Evolutionary conservation across 164 flowering plant species (phyloP).

Genomic region (Amborella trichopoda): DNA sequence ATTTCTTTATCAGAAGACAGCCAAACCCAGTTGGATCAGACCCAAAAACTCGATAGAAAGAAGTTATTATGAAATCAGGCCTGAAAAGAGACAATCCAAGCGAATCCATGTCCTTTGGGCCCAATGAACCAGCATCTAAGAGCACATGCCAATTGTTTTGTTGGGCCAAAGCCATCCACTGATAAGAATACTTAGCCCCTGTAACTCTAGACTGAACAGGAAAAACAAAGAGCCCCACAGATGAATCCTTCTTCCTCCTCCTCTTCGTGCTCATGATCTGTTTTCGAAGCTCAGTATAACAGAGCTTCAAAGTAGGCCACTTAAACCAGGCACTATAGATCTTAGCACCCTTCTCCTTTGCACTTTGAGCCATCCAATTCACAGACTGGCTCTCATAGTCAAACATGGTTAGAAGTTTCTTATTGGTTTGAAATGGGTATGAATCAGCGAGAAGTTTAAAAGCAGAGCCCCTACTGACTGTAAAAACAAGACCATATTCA

Average conservation of each 20-base stretch:
- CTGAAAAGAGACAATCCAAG: constrained; percentile 74
- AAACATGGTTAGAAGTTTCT: constrained; percentile 58
- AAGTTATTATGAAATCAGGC: constrained; percentile 80
- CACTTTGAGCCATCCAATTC: constrained; percentile 52
- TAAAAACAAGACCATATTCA: constrained; percentile 77
- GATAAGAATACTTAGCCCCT: constrained; percentile 72
- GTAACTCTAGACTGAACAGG: constrained; percentile 86
- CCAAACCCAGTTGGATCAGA: constrained; percentile 85
- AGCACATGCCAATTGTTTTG: constrained; percentile 89
- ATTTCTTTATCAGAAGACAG: constrained; percentile 77
- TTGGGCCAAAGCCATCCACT: constrained; percentile 84
- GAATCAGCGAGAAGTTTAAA: constrained; percentile 73
- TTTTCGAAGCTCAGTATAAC: constrained; percentile 42
- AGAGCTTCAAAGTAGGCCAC: constrained; percentile 59
- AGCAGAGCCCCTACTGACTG: constrained; percentile 74
- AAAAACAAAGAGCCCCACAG: constrained; percentile 67
- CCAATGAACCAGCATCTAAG: constrained; percentile 81
- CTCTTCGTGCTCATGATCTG: constrained; percentile 30
- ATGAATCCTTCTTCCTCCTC: constrained; percentile 43
- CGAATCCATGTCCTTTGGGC: constrained; percentile 93
- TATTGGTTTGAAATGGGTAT: constrained; percentile 65
- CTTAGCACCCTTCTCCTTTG: constrained; percentile 60
- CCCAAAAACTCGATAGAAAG: constrained; percentile 80
- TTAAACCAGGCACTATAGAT: constrained; percentile 49
- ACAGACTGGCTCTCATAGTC: constrained; percentile 74